Base-by-base conservation (phyloP, 148 eudicot genomes). In the Arctostaphylos glauca region DNA sequence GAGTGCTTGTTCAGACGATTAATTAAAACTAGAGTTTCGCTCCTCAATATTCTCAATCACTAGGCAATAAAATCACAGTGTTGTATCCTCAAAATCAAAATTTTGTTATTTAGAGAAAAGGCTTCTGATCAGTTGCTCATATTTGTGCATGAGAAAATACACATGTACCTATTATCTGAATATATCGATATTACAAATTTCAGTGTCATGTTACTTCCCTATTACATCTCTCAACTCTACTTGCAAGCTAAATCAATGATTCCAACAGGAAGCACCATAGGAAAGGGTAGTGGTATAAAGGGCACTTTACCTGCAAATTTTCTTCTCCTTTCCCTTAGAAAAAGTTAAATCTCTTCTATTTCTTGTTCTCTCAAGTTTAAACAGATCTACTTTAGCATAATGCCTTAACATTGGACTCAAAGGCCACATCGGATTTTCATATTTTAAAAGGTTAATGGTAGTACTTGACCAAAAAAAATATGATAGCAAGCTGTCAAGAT, bases 11-110 rank as follows among this genome's bases (percentile, higher is more conserved):
- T 78, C 70, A 85, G 85, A 82, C 72, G 54, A 70, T 62, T 85
- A 53, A 82, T 87, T 16, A 87, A 81, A 78, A 80, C 80, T 15
- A 87, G 89, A 73, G 85, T 84, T 54, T 59, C 81, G 60, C 76
- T 87, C 13, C 84, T 87, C 55, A 85, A 87, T 72, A 72, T 85
- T 56, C 72, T 87, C 53, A 83, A 74, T 55, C 79, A 52, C 56
- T 83, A 83, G 81, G 68, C 49, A 49, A 68, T 49, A 50, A 68
- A 67, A 13, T 25, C 7, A 3, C 47, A 25, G 2, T 46, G 12
- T 13, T 10, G 53, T 25, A 59, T 16, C 83, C n/a, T 52, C 49
- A 59, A 84, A 67, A 83, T 74, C 66, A 78, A 56, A 3, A 9
- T 43, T 23, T 6, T 70, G 9, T 49, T 18, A 43, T 62, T 62